These are phyloP conservation scores for Solanum medicagineum DNA, from an alignment of 257 asterid genomes.

Conservation along the genomic window DNA sequence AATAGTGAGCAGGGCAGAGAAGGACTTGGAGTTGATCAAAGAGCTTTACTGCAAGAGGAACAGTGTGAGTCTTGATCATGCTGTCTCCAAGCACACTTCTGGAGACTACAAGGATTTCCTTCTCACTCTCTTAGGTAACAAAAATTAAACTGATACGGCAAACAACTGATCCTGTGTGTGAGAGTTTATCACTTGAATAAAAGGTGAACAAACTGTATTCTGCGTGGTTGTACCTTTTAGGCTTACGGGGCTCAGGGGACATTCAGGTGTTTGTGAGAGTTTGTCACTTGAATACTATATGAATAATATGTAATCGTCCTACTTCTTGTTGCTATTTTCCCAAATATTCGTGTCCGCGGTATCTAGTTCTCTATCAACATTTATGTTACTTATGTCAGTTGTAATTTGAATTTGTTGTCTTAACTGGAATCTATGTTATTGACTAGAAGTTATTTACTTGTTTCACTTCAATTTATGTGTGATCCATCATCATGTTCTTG, in stretches of 20 bases:
- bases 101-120: constrained; percentile 63
- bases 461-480: neutral
- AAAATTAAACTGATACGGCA: neutral
- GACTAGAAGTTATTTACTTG: neutral
- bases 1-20: constrained; percentile 63
- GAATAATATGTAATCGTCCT: neutral
- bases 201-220: no score
- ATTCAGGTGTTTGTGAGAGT: neutral
- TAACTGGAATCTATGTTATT: neutral
- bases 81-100: constrained; percentile 54
- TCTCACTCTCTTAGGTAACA: constrained; percentile 45
- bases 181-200: neutral
- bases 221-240: no score
- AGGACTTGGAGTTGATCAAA: constrained; percentile 42
- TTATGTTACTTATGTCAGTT: neutral
- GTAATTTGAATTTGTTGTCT: neutral
- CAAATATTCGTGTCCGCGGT: neutral
- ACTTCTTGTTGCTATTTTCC: neutral
- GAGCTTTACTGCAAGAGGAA: constrained; percentile 51
- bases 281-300: neutral
- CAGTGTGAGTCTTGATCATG: constrained; percentile 45
- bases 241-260: no score
- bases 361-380: neutral
- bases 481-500: neutral
- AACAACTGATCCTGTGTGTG: neutral